A percentile compares a stretch with the other conserved stretches of the same genome.
phyloP scores from a whole-genome alignment of 148 eudicot species.

The Limonium bicolor region DNA sequence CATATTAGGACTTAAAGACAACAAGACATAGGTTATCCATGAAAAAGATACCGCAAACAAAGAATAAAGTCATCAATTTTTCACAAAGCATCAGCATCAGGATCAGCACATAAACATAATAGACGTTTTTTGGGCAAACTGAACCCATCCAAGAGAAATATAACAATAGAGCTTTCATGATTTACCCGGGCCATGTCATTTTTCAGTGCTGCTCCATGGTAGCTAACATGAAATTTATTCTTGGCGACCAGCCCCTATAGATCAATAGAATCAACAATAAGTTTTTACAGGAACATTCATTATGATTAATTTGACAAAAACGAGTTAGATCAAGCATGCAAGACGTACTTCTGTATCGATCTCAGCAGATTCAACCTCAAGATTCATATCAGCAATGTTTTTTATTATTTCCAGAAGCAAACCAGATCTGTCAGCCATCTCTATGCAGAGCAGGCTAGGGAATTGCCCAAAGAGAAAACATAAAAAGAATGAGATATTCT shows the following conservation, averaged over 20 bases:
- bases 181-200: conserved; percentile 76
- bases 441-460: conserved; percentile 71
- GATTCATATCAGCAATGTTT: conserved; percentile 64
- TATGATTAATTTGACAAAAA: background rate
- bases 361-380: conserved; percentile 85
- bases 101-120: no score
- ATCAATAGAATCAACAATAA: background rate
- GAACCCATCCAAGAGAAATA: no score
- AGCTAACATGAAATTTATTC: conserved; percentile 91
- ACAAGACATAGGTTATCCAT: no score
- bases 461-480: conserved; percentile 4
- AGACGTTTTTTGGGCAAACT: no score
- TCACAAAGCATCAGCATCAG: no score
- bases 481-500: background rate
- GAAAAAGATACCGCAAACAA: no score
- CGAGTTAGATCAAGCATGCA: conserved; percentile 3
- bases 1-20: background rate
- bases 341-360: conserved; percentile 72
- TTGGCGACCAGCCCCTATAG: conserved; percentile 89
- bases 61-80: no score
- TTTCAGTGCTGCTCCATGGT: conserved; percentile 69
- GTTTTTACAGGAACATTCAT: background rate
- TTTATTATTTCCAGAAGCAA: conserved; percentile 71
- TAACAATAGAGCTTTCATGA: no score
- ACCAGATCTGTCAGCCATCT: conserved; percentile 91